Conservation (phyloP, 306 rosid genomes). For the Betula pendula region DNA sequence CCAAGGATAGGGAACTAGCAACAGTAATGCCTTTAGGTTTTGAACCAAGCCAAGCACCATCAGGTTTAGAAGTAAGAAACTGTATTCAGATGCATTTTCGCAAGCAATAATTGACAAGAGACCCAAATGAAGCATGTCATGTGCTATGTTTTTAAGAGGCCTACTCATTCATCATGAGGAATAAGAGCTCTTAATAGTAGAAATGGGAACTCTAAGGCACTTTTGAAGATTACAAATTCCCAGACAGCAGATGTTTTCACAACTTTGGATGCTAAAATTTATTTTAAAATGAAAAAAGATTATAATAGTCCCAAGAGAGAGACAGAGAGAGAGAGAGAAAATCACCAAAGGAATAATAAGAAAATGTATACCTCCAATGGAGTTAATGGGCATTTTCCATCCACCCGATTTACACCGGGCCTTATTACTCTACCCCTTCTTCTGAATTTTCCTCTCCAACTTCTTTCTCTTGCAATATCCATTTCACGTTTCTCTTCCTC, state of each 20-base stretch:
- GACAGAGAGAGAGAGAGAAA: not conserved
- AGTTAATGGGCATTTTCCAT: slow-evolving; percentile 95
- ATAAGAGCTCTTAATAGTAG: not conserved
- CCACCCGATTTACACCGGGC: slow-evolving; percentile 89
- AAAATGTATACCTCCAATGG: slow-evolving; percentile 73
- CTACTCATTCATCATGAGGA: not conserved
- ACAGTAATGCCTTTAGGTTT: not conserved
- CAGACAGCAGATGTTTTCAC: not conserved
- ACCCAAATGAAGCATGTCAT: not conserved
- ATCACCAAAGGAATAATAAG: slow-evolving; percentile 3
- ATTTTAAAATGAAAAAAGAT: not conserved
- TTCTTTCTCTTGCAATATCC: slow-evolving; percentile 95
- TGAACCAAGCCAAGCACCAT: not conserved
- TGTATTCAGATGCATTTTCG: not conserved
- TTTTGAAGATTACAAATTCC: not conserved
- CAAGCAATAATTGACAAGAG: not conserved
- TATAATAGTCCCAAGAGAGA: not conserved
- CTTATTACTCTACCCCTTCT: slow-evolving; percentile 79
- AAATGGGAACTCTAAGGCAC: not conserved
- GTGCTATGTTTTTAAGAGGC: not conserved
- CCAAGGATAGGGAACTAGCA: not conserved
- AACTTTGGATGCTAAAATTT: not conserved
- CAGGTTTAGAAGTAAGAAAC: not conserved
- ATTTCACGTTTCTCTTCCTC: slow-evolving; percentile 91
- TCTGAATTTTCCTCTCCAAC: slow-evolving; percentile 98